These are phyloP conservation scores for Raphanus sativus DNA, from an alignment of 345 rosid species.

Conservation along the genomic window DNA sequence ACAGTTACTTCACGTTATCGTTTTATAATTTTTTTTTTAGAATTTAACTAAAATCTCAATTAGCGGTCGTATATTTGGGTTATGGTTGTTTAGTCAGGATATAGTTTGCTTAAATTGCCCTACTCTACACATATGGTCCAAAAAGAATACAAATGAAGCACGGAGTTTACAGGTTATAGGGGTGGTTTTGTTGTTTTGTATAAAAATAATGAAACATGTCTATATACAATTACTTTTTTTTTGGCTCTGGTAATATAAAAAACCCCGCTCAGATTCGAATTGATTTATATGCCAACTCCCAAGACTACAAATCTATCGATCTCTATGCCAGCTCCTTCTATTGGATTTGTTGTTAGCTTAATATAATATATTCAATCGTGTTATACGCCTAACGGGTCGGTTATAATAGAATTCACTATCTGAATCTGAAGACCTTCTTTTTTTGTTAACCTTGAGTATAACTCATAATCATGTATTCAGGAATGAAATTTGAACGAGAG, in stretches of 20 bases:
- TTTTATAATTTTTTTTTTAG: no score
- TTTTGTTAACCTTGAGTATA: neutral
- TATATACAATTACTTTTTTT: neutral
- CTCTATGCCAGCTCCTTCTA: slow-evolving; percentile 23
- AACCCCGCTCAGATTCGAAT: slow-evolving; percentile 1
- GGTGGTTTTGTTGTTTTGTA: neutral
- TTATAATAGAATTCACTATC: neutral
- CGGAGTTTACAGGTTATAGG: neutral
- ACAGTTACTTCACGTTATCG: no score
- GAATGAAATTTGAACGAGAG: neutral
- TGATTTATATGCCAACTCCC: slow-evolving; percentile 20
- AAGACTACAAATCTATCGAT: neutral
- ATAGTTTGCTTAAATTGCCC: neutral
- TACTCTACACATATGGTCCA: neutral
- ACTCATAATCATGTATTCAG: neutral
- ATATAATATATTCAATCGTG: neutral
- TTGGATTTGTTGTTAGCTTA: slow-evolving; percentile 34
- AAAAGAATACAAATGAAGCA: neutral
- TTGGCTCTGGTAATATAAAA: neutral
- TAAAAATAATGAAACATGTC: neutral
- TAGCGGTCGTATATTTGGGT: neutral
- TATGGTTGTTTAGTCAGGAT: neutral
- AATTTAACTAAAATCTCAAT: no score
- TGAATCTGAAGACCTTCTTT: neutral
- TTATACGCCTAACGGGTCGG: neutral